Evolutionary conservation across 2,329 filamentous ascomycete genomes (phyloP).

Genomic region (Pyrenochaeta sp.): DNA sequence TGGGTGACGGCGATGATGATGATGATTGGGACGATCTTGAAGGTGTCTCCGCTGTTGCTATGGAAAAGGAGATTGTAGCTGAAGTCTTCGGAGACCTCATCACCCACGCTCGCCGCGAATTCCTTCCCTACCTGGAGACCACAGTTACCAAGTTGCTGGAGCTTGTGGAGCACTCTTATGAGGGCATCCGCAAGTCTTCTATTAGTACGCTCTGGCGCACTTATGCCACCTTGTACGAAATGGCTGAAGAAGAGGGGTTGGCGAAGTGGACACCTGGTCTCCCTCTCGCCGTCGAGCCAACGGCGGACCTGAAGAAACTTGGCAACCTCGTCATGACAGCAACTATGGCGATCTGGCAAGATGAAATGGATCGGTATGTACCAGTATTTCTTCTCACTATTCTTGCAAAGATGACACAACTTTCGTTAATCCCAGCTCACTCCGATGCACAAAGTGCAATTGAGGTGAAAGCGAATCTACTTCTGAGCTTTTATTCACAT

Average conservation of each 20-base stretch:
- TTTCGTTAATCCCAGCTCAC: conserved; percentile 99
- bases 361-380: conserved; percentile 92
- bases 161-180: conserved; percentile 86
- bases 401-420: conserved; percentile 74
- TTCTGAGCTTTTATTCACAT: conserved; percentile 61
- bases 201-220: conserved; percentile 92
- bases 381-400: conserved; percentile 7
- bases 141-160: conserved; percentile 82
- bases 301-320: conserved; percentile 80
- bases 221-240: conserved; percentile 87
- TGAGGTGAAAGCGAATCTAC: conserved; percentile 86
- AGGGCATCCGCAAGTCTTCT: conserved; percentile 91
- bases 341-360: conserved; percentile 84
- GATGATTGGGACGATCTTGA: conserved; percentile 85
- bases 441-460: conserved; percentile 85
- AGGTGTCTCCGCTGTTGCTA: conserved; percentile 84
- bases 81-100: conserved; percentile 95
- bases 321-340: conserved; percentile 84
- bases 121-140: conserved; percentile 86
- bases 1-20: conserved; percentile 78
- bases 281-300: conserved; percentile 81
- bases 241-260: conserved; percentile 80
- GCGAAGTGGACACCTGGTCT: conserved; percentile 88
- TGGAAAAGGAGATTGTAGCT: conserved; percentile 97
- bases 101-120: conserved; percentile 80